Base-by-base conservation (phyloP, 139 green algal species). In the Picochlorum sp. region DNA sequence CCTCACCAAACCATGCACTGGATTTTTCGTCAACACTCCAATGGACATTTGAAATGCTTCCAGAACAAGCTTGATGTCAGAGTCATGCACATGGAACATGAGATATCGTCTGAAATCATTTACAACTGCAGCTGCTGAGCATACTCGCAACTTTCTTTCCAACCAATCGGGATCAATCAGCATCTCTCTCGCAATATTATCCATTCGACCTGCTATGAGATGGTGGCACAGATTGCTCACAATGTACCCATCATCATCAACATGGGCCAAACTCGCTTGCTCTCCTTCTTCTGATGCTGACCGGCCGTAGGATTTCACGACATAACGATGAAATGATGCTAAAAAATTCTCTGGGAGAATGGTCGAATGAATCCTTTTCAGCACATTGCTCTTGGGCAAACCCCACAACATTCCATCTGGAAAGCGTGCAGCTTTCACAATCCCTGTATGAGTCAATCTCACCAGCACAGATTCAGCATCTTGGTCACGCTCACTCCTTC, bases 11-110 rank as follows among this genome's bases (percentile, higher is more conserved):
- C 77, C 74, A 38, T 28, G n/a, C 8, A 73, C 65, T 30, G 81
- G 81, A 59, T 86, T 77, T 45, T 80, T 70, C 57, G 83, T 66
- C 54, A 81, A 85, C 45, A 72, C 77, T 16, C 69, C 81, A 8
- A 88, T 69, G 11, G 73, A 83, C 73, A 94, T 87, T 75, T 94
- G 85, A 57, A 94, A 86, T 1, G 88, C 82, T 56, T 88, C 80
- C 60, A 86, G 74, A 31, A 84, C 45, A 49, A 86, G 65, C 66
- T 81, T 81, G 20, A 77, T 50, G 8, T 79, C 66, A 1, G 49
- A 45, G 13, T 77, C 68, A 30, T 65, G 62, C 7, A 44, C 49
- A 16, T 58, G 13, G 15, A 20, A 54, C 44, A 76, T 64, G 34
- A 83, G 57, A 28, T 75, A 83, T 60, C 78, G 71, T 26, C 86